Evolutionary conservation across 2,329 filamentous ascomycete species (phyloP).

Genomic region (Trichoderma sp.): DNA sequence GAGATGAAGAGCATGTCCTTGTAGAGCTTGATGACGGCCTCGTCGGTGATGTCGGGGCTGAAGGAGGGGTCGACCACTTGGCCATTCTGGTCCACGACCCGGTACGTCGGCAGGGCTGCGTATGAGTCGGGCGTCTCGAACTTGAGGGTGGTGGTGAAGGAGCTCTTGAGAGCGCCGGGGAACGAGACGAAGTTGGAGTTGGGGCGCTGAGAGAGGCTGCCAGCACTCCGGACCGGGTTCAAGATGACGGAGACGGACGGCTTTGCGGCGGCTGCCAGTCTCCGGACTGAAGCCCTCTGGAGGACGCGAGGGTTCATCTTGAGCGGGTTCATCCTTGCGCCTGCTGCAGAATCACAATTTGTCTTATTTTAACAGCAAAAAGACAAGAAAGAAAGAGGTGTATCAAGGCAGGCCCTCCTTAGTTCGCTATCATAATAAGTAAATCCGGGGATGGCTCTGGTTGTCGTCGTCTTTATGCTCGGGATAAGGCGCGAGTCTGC

Average conservation of each 20-base stretch:
- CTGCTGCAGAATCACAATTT: neutral
- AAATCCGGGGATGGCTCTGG: constrained; percentile 14
- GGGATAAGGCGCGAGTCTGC: constrained; percentile 19
- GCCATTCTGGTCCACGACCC: constrained; percentile 87
- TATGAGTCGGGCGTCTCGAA: constrained; percentile 75
- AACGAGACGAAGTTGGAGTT: constrained; percentile 68
- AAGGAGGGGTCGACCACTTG: constrained; percentile 74
- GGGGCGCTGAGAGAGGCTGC: constrained; percentile 59
- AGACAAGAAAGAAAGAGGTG: no score
- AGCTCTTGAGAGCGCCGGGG: constrained; percentile 92
- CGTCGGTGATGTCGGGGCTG: constrained; percentile 68
- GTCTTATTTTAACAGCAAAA: neutral
- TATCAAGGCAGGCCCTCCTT: no score
- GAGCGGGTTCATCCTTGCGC: neutral
- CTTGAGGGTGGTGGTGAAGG: constrained; percentile 78
- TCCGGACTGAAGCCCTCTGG: constrained; percentile 11
- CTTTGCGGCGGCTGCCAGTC: constrained; percentile 10
- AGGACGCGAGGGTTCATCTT: constrained; percentile 24
- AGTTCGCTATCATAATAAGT: neutral
- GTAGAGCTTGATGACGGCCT: constrained; percentile 61
- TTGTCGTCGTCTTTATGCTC: neutral
- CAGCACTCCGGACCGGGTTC: constrained; percentile 42
- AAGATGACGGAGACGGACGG: constrained; percentile 10
- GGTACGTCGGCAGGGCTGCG: constrained; percentile 84
- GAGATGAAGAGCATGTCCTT: constrained; percentile 68